These are phyloP conservation scores for Podaxis sp. DNA, from an alignment of 768 basidiomycete genomes.

Conservation along the genomic window DNA sequence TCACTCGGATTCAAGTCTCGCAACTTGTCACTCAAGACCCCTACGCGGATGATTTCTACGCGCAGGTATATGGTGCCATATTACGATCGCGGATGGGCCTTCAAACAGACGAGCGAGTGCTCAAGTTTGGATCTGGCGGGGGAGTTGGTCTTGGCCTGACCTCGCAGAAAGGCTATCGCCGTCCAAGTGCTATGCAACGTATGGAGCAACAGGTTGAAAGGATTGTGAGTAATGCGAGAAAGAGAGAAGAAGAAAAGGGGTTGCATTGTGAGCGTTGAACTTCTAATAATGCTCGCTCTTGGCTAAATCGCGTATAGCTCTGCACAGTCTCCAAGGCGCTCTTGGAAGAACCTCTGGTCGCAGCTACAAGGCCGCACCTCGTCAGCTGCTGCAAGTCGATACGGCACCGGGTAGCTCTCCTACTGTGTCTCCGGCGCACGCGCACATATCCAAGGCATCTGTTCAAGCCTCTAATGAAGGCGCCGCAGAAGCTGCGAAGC, in stretches of 20 bases:
- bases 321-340: slow-evolving; percentile 86
- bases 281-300: neutral
- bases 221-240: slow-evolving; percentile 88
- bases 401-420: slow-evolving; percentile 44
- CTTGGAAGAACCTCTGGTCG: slow-evolving; percentile 92
- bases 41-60: slow-evolving; percentile 98
- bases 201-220: slow-evolving; percentile 97
- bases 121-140: slow-evolving; percentile 81
- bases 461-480: slow-evolving; percentile 40
- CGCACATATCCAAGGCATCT: slow-evolving; percentile 56
- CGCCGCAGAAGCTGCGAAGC: slow-evolving; percentile 73
- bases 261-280: slow-evolving; percentile 45
- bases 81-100: slow-evolving; percentile 77
- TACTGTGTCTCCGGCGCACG: slow-evolving; percentile 42
- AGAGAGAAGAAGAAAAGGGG: slow-evolving; percentile 84
- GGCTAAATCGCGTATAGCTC: slow-evolving; percentile 37
- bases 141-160: slow-evolving; percentile 84
- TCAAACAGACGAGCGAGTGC: slow-evolving; percentile 73
- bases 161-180: slow-evolving; percentile 63
- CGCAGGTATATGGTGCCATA: slow-evolving; percentile 90
- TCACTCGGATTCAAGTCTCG: slow-evolving; percentile 97
- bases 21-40: slow-evolving; percentile 97
- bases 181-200: slow-evolving; percentile 85
- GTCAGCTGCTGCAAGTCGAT: slow-evolving; percentile 92
- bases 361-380: slow-evolving; percentile 94